These are phyloP conservation scores for Tetraselmis striata DNA, from an alignment of 139 green algal species.

Conservation along the genomic window DNA sequence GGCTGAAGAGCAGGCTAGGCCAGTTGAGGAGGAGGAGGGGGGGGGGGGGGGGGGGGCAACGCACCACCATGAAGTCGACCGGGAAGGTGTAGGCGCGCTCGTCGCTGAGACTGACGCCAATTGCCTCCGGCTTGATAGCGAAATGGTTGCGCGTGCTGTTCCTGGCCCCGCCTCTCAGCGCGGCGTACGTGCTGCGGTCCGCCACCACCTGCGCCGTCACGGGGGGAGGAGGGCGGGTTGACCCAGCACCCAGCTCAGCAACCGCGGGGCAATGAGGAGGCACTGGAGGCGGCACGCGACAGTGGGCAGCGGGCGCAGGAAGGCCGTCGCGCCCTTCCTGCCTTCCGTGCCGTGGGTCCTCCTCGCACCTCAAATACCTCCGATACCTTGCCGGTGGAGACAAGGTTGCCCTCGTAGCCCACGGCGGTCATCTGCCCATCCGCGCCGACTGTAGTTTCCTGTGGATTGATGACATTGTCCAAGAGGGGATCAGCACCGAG, in stretches of 20 bases:
- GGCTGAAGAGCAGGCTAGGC: no score
- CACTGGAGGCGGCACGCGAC: no score
- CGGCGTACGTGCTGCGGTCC: background rate
- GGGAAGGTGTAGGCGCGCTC: background rate
- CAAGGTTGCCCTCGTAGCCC: background rate
- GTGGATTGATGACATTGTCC: no score
- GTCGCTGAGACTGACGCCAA: background rate
- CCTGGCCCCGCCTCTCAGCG: background rate
- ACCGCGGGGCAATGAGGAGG: no score
- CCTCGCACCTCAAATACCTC: background rate
- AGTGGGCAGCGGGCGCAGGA: no score
- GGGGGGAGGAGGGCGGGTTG: no score
- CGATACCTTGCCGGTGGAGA: background rate
- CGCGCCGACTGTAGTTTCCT: background rate
- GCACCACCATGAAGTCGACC: background rate
- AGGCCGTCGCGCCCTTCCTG: no score
- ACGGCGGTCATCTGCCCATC: background rate
- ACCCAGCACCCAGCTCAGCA: no score
- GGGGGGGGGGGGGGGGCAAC: background rate
- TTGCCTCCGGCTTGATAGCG: background rate
- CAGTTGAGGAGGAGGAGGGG: no score
- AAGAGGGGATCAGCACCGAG: no score
- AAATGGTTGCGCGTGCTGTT: background rate
- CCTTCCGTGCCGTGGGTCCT: no score
- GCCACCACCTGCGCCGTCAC: no score